Evolutionary conservation across 768 basidiomycete genomes (phyloP), one percentile per base, ranked within the genome.

Genomic region (Roridomyces roridus): DNA sequence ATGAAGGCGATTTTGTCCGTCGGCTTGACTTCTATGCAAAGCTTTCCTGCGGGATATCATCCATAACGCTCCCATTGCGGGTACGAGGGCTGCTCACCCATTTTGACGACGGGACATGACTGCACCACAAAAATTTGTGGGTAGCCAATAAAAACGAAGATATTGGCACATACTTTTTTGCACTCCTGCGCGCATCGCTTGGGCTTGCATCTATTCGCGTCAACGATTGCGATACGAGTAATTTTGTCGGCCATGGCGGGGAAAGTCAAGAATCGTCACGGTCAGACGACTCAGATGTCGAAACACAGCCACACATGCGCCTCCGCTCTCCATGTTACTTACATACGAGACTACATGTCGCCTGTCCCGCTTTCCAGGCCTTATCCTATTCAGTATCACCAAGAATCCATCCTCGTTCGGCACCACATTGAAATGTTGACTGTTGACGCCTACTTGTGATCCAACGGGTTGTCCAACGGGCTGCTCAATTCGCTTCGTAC

Each of bases 1-100:
- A 99, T 92, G 83, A 96, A 98, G 2, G 97, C 91, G 74, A 98
- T 97, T 81, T 98, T 98, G 77, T 97, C 96, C 8, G 87, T 85
- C 14, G 96, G 72, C 72, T 94, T 96, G 63, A 99, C 97, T 77
- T 98, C 97, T 65, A 98, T 98, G 80, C 97, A 99, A 21, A 99
- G 81, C 76, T 97, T 98, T 17, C 97, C 94, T 95, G 64, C 47
- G 44, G 35, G 50, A 31, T 37, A 55, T 54, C 11, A 51, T 53
- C 43, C 31, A 26, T 18, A 21, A 1, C 6, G 46, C 24, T 18
- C 23, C 50, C 49, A 34, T 40, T 18, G 46, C 43, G 45, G 46
- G 15, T 45, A 14, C 11, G 31, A 45, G 20, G 20, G 23, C 36
- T 20, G 69, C 81, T 55, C 68, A 92, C 93, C 95, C 95, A 97